Evolutionary conservation across 208 protist genomes (phyloP), one percentile per base, ranked within the genome.

Genomic region (Naegleria lovaniensis): DNA sequence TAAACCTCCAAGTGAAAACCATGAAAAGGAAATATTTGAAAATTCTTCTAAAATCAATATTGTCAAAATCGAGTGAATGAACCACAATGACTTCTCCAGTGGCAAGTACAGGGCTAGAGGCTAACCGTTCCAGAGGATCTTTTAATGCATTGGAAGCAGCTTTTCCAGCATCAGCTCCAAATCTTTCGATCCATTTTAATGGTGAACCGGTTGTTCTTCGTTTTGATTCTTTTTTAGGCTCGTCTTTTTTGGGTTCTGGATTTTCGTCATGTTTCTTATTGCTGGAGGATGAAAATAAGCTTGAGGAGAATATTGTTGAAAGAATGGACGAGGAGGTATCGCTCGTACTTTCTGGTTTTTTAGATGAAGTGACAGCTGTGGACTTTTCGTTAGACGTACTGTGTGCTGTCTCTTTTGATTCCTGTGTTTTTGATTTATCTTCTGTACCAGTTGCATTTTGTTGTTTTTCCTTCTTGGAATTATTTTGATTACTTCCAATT

Each of bases 61-160:
- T 13, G 2, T 58, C 85, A 5, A 88, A 58, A 58, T 88, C 85
- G 1, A 88, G 9, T 0, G n/a, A 40, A 39, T 88, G 85, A 58
- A 88, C 85, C 16, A 88, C 85, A 25, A 88, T 29, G 5, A 88
- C 85, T 58, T 88, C 85, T 39, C 85, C 85, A 36, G 85, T 88
- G 9, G 9, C 13, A 9, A 88, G 22, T 39, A 88, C 85, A 25
- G 85, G 39, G 39, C 41, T 58, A 0, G 7, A 43, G 5, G 85
- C 85, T 19, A 88, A 58, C 1, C 25, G 5, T 13, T 48, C 43
- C 0, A 88, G n/a, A 11, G 85, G 85, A 51, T 88, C 85, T n/a
- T 58, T 88, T 29, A 88, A 58, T 2, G 83, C 41, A 52, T 87
- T 38, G 2, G 40, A 40, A 5, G 33, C 41, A 1, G 39, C 33